Conservation (phyloP, 2,329 filamentous ascomycete genomes). For the Sclerotiophoma versabilis region DNA sequence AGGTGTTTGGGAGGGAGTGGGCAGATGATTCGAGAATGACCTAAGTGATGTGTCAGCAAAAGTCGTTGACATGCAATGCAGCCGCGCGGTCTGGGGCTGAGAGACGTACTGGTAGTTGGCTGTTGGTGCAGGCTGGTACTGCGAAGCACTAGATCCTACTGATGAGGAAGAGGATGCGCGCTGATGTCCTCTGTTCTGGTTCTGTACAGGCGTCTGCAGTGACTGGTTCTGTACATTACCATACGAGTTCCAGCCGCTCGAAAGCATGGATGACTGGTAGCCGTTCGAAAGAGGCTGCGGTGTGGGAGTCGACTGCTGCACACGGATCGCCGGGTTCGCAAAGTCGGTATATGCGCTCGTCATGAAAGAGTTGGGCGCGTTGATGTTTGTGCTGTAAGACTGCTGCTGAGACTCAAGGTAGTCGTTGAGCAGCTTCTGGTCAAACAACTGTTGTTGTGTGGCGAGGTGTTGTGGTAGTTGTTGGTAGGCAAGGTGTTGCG, state of each 20-base stretch:
- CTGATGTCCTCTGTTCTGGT: slow-evolving; percentile 44
- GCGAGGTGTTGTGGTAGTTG: slow-evolving; percentile 34
- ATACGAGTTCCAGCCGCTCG: slow-evolving; percentile 42
- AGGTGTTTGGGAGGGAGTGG: slow-evolving; percentile 63
- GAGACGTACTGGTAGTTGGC: slow-evolving; percentile 54
- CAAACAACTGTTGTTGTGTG: slow-evolving; percentile 38
- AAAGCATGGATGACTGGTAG: slow-evolving; percentile 44
- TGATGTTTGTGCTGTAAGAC: slow-evolving; percentile 29
- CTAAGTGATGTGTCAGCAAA: slow-evolving; percentile 49
- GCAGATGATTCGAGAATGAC: slow-evolving; percentile 59
- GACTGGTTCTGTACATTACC: slow-evolving; percentile 44
- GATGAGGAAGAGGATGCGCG: slow-evolving; percentile 51
- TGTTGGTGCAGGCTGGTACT: slow-evolving; percentile 41
- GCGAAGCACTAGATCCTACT: slow-evolving; percentile 46
- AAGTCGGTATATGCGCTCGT: slow-evolving; percentile 42
- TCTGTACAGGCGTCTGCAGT: slow-evolving; percentile 42
- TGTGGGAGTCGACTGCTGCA: slow-evolving; percentile 51
- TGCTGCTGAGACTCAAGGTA: slow-evolving; percentile 48
- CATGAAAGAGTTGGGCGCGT: slow-evolving; percentile 42
- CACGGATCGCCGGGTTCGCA: slow-evolving; percentile 48
- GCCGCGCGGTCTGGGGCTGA: slow-evolving; percentile 44
- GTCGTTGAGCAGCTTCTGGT: slow-evolving; percentile 47
- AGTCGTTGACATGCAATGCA: slow-evolving; percentile 15
- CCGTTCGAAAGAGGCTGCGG: slow-evolving; percentile 38
- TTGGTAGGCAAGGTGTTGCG: slow-evolving; percentile 40